Conservation (phyloP, 1,284 basidiomycete species). For the Irpex sp. region DNA sequence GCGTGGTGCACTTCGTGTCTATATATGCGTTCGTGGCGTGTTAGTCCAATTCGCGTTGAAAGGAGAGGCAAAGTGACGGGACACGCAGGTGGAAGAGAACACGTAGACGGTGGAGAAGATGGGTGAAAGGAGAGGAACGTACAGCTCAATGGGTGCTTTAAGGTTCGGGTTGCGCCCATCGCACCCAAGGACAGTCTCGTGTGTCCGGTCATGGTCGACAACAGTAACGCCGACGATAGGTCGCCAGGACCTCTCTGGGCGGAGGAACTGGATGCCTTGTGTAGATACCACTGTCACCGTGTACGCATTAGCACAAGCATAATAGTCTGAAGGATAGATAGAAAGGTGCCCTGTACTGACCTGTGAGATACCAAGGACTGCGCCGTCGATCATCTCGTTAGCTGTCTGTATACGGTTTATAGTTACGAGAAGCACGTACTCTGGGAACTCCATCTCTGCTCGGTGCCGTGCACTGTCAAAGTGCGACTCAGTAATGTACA, state of each 20-base stretch:
- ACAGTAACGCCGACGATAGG: conserved; percentile 54
- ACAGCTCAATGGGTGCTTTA: conserved; percentile 52
- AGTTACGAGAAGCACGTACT: neutral
- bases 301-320: neutral
- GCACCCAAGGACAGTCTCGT: conserved; percentile 55
- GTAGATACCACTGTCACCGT: conserved; percentile 27
- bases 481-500: neutral
- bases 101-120: too few species aligned
- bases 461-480: neutral
- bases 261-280: conserved; percentile 29
- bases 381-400: neutral
- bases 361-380: conserved; percentile 15
- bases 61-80: too few species aligned
- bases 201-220: conserved; percentile 41
- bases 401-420: neutral
- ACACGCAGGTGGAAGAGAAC: too few species aligned
- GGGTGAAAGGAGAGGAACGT: conserved; percentile 19
- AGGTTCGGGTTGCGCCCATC: conserved; percentile 70
- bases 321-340: neutral
- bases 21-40: neutral
- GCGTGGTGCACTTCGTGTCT: conserved; percentile 37
- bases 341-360: neutral
- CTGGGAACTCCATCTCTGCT: neutral
- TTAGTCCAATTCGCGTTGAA: too few species aligned
- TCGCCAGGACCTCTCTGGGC: conserved; percentile 45